Conservation (phyloP, 2,329 filamentous ascomycete species). For the Neonectria sp. region DNA sequence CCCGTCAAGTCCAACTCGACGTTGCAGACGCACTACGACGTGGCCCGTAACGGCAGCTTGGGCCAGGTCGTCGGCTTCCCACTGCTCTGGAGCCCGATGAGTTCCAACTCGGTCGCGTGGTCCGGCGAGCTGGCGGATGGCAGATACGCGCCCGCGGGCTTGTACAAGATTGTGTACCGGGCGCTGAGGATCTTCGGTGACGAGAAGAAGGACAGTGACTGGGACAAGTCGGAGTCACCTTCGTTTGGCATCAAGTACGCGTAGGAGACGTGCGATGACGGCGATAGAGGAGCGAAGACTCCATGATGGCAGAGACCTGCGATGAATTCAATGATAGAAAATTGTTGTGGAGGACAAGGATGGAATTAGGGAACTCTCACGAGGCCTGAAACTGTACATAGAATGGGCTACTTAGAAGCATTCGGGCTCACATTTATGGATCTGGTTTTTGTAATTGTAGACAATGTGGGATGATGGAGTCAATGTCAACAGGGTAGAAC, state of each 20-base stretch:
- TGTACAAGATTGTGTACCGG: slow-evolving; percentile 65
- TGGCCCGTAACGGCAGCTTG: slow-evolving; percentile 56
- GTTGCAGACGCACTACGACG: slow-evolving; percentile 45
- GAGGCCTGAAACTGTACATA: not conserved
- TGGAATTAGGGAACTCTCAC: too few species aligned
- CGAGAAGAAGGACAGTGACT: slow-evolving; percentile 59
- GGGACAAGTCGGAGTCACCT: slow-evolving; percentile 60
- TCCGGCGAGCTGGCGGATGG: slow-evolving; percentile 64
- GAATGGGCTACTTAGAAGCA: too few species aligned
- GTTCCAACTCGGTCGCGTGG: slow-evolving; percentile 52
- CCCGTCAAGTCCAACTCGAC: slow-evolving; percentile 48
- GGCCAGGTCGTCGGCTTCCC: slow-evolving; percentile 63
- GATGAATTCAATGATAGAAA: not conserved
- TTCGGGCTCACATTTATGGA: not conserved
- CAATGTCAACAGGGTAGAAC: not conserved
- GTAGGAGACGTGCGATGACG: slow-evolving; percentile 1
- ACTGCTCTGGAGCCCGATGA: slow-evolving; percentile 49
- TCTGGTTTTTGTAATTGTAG: not conserved
- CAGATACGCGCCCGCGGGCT: slow-evolving; percentile 62
- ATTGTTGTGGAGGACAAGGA: not conserved
- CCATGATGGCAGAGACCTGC: not conserved
- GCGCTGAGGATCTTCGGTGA: slow-evolving; percentile 68
- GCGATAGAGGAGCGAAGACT: not conserved
- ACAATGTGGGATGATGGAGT: not conserved
- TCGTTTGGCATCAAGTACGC: slow-evolving; percentile 63